phyloP scores from a whole-genome alignment of 2,329 filamentous ascomycete genomes.

The Ophiocordyceps sinensis region DNA sequence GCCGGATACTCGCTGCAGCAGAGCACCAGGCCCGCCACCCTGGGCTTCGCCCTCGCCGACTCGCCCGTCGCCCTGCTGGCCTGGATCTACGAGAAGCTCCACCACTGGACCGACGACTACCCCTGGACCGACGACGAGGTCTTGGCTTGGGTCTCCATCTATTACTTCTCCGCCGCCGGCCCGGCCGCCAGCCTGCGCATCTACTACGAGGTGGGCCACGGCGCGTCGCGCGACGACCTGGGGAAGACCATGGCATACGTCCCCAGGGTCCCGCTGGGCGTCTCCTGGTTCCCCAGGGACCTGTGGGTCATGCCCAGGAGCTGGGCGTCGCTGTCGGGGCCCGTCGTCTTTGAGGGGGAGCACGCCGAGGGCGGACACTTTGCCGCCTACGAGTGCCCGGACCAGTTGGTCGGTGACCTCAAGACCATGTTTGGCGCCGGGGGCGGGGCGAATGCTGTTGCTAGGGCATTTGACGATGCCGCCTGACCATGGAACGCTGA shows the following conservation, averaged over 20 bases:
- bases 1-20: constrained; percentile 16
- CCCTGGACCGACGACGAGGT: constrained; percentile 65
- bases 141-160: constrained; percentile 59
- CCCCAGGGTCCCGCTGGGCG: constrained; percentile 24
- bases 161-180: constrained; percentile 55
- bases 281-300: constrained; percentile 45
- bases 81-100: constrained; percentile 70
- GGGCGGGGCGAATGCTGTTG: constrained; percentile 26
- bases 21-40: constrained; percentile 57
- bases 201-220: constrained; percentile 53
- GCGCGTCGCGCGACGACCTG: neutral
- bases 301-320: constrained; percentile 35
- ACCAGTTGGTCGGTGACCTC: constrained; percentile 36
- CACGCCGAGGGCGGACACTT: constrained; percentile 45
- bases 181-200: constrained; percentile 53
- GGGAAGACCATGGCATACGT: constrained; percentile 11
- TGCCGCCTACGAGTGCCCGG: constrained; percentile 42
- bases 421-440: constrained; percentile 41
- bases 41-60: constrained; percentile 55
- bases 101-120: constrained; percentile 59
- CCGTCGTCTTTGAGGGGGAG: constrained; percentile 40
- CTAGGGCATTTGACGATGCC: neutral
- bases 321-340: constrained; percentile 44
- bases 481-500: too few species aligned
- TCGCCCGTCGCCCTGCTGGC: constrained; percentile 56